Evolutionary conservation across 768 basidiomycete genomes (phyloP).

Genomic region (Suillus lakei): DNA sequence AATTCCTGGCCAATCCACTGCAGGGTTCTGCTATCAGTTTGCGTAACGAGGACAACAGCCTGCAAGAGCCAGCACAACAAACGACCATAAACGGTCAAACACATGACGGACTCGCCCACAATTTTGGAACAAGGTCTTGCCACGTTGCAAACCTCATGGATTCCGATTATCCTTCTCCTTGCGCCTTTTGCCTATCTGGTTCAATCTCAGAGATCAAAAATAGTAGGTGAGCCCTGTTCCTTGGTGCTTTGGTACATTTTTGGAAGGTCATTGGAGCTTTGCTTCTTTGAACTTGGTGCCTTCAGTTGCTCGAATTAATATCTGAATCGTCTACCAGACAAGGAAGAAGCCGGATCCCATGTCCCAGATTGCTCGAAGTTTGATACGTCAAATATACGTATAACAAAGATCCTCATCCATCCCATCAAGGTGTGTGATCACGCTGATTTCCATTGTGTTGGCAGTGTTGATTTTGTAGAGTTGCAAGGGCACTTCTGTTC

Average conservation of each 20-base stretch:
- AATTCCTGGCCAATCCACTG: neutral
- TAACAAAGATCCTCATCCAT: conserved; percentile 65
- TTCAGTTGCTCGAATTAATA: neutral
- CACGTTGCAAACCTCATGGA: conserved; percentile 17
- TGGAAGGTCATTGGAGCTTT: neutral
- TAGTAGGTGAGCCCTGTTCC: conserved; percentile 17
- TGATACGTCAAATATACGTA: conserved; percentile 41
- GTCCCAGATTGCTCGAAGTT: conserved; percentile 24
- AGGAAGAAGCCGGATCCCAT: neutral
- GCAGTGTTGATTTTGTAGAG: conserved; percentile 49
- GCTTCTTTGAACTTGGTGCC: neutral
- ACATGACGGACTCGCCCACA: neutral
- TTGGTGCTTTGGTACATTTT: neutral
- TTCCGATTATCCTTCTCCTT: conserved; percentile 15
- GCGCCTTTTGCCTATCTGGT: conserved; percentile 23
- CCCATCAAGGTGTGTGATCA: conserved; percentile 61
- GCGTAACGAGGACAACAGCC: conserved; percentile 7
- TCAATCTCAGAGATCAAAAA: conserved; percentile 8
- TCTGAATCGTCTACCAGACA: neutral
- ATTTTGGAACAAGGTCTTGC: conserved; percentile 11
- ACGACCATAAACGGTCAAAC: neutral
- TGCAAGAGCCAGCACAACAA: neutral
- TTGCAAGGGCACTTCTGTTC: conserved; percentile 69
- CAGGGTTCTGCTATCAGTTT: neutral
- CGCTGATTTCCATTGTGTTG: neutral